Percentiles rank a stretch among this genome's conserved stretches.
Conservation (phyloP, 371 early-diverging fungal genomes). For the Mortierella sp. region DNA sequence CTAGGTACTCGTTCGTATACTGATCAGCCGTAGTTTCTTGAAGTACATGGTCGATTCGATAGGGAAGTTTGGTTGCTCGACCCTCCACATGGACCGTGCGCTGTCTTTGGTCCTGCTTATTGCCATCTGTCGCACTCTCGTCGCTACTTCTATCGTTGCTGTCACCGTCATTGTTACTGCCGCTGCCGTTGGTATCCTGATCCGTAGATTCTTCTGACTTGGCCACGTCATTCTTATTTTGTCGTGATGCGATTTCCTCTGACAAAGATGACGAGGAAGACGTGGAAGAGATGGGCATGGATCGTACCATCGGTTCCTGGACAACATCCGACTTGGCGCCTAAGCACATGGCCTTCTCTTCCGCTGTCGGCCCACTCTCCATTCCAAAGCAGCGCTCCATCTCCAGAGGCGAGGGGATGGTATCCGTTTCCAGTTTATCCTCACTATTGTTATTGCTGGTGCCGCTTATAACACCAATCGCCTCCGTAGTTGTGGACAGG, state of each 20-base stretch:
- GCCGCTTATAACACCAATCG: too few species aligned
- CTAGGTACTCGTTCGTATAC: constrained; percentile 62
- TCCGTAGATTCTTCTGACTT: not conserved
- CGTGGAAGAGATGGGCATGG: too few species aligned
- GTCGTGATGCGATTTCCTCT: not conserved
- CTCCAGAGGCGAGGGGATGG: constrained; percentile 10
- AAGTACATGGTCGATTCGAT: constrained; percentile 59
- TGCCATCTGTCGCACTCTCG: not conserved
- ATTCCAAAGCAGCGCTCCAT: constrained; percentile 24
- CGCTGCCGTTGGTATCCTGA: not conserved
- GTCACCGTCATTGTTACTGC: not conserved
- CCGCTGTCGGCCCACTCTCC: constrained; percentile 16
- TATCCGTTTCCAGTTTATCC: too few species aligned
- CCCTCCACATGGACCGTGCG: constrained; percentile 37
- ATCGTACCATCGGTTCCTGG: constrained; percentile 37
- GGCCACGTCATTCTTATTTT: not conserved
- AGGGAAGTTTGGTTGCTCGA: constrained; percentile 36
- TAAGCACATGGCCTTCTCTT: constrained; percentile 17
- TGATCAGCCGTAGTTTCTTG: constrained; percentile 59
- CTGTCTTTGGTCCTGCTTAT: constrained; percentile 1
- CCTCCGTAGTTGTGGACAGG: too few species aligned
- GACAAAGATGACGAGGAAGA: too few species aligned
- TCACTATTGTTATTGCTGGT: not conserved
- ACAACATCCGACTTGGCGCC: constrained; percentile 39
- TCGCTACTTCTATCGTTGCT: not conserved